Evolutionary conservation across 306 rosid species (phyloP).

Genomic region (Inga oerstediana): DNA sequence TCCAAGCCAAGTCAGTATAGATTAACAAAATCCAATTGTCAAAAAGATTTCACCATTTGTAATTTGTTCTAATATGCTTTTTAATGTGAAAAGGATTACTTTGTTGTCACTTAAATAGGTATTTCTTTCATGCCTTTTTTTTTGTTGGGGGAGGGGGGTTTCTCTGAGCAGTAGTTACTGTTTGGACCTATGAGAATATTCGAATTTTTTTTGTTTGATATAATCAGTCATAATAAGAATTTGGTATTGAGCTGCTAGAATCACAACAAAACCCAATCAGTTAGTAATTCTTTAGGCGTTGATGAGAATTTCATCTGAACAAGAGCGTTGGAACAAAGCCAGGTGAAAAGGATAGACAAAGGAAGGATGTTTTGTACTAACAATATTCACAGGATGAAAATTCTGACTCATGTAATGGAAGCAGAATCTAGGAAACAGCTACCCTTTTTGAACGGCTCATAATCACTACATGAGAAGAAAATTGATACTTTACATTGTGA

Average conservation of each 20-base stretch:
- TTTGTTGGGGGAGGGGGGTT: no score
- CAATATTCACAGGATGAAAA: conserved; percentile 46
- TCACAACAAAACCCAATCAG: background rate
- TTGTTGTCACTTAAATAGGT: no score
- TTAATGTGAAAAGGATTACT: no score
- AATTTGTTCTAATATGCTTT: no score
- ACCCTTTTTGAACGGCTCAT: conserved; percentile 48
- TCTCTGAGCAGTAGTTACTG: no score
- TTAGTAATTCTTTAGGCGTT: background rate
- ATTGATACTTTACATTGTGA: conserved; percentile 63
- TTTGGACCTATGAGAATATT: no score
- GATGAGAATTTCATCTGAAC: background rate
- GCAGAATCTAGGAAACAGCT: conserved; percentile 43
- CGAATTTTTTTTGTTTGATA: no score
- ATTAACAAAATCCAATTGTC: no score
- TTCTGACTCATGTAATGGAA: conserved; percentile 35
- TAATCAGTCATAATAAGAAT: no score
- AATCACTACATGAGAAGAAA: conserved; percentile 49
- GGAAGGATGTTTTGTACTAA: conserved; percentile 30
- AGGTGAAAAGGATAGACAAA: background rate
- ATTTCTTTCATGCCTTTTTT: no score
- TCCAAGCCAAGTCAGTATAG: no score
- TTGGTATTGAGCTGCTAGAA: background rate
- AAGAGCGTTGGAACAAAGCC: background rate
- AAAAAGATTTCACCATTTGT: no score